A percentile compares a stretch with the other conserved stretches of the same genome.
Evolutionary conservation across 2,329 filamentous ascomycete species (phyloP).

Genomic region (Sarocladiaceae sp.): DNA sequence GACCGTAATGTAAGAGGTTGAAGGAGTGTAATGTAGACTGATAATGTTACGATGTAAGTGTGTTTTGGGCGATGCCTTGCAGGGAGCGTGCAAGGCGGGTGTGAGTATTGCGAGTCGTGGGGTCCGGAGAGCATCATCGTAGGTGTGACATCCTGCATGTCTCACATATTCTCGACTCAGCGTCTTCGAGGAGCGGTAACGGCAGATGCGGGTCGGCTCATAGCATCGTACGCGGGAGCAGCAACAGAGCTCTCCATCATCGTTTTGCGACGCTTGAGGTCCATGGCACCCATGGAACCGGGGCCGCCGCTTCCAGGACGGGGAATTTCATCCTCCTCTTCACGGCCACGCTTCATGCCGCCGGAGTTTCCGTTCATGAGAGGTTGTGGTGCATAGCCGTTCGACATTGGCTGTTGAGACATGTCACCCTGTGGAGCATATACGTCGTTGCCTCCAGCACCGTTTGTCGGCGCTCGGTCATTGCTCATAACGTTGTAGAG

Average conservation of each 20-base stretch:
- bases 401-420: slow-evolving; percentile 47
- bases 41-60: background rate
- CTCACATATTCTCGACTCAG: slow-evolving; percentile 20
- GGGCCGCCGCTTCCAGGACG: slow-evolving; percentile 54
- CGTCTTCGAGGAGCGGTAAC: slow-evolving; percentile 37
- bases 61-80: no score
- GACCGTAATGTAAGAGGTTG: slow-evolving; percentile 2
- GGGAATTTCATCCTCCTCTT: slow-evolving; percentile 56
- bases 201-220: slow-evolving; percentile 43
- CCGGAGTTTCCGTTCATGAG: slow-evolving; percentile 59
- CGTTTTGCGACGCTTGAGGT: slow-evolving; percentile 77
- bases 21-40: background rate
- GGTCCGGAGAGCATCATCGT: no score
- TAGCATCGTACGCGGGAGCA: slow-evolving; percentile 43
- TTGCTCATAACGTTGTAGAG: slow-evolving; percentile 88
- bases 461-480: slow-evolving; percentile 58
- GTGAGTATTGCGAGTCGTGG: no score
- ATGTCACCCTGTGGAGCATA: slow-evolving; percentile 66
- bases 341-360: slow-evolving; percentile 42
- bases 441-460: slow-evolving; percentile 61
- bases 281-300: slow-evolving; percentile 40
- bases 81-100: no score
- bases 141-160: no score
- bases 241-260: slow-evolving; percentile 56
- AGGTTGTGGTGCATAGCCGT: slow-evolving; percentile 60